phyloP scores from a whole-genome alignment of 306 rosid genomes.

The Castanea mollissima region DNA sequence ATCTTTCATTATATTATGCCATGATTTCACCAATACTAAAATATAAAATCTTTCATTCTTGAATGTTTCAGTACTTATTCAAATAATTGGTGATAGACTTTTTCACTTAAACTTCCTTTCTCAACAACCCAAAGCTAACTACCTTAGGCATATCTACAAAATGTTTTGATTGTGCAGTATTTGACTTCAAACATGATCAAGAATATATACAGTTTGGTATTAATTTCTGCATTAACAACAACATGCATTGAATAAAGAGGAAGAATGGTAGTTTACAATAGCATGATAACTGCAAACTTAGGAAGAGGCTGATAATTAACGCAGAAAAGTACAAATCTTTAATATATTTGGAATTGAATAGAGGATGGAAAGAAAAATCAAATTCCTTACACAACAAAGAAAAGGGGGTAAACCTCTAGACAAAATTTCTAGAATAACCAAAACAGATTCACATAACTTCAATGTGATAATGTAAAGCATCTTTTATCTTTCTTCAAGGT shows the following conservation, averaged over 20 bases:
- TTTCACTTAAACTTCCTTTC: neutral
- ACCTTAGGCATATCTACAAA: neutral
- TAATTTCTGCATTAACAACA: neutral
- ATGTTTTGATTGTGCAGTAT: neutral
- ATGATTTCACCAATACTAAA: neutral
- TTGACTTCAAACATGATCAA: neutral
- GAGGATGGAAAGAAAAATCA: slow-evolving; percentile 30
- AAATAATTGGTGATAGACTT: neutral
- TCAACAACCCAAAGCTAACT: neutral
- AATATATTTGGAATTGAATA: neutral
- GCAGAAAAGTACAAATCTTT: slow-evolving; percentile 10
- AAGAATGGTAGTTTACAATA: neutral
- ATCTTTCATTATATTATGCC: neutral
- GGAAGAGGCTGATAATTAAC: slow-evolving; percentile 27
- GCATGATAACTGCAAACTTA: slow-evolving; percentile 14
- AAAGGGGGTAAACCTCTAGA: slow-evolving; percentile 7
- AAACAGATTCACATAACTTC: slow-evolving; percentile 32
- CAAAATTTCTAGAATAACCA: neutral
- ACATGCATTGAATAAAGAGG: neutral
- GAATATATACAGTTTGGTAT: neutral
- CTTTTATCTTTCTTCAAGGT: slow-evolving; percentile 42
- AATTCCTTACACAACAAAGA: slow-evolving; percentile 28
- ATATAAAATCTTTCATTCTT: neutral
- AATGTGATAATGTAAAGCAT: slow-evolving; percentile 16
- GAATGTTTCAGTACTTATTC: neutral